Base-by-base conservation (phyloP, 176 grass and related monocot genomes). In the Pontederia crassipes region DNA sequence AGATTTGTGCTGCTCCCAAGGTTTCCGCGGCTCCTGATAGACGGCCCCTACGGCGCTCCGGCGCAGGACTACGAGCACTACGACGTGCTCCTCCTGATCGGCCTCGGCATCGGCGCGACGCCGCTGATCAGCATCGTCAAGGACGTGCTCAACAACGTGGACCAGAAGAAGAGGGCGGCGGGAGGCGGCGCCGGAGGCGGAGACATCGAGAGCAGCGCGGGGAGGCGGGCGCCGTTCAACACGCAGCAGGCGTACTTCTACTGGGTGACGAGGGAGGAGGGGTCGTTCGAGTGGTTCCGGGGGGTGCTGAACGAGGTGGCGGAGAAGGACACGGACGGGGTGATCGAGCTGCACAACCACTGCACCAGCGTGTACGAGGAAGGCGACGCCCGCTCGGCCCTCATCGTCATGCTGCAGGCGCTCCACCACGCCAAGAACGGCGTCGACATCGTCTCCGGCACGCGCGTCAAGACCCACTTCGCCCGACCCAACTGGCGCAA, bases 261-360 rank as follows among this genome's bases (percentile, higher is more conserved):
- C 62, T 97, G 92, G 92, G 84, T 97, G 47, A 97, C 92, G 7
- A 78, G 87, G 49, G 92, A 97, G 54, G 80, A 97, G 74, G 92
- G 87, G 14, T 91, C 87, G 0, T 97, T 97, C 13, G 92, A 97
- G 26, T 97, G 92, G 92, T 97, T 97, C 74, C 71, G 84, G 52
- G 92, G 92, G 40, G 85, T 97, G 56, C 90, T 97, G 92, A 83
- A 91, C 49, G 92, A 97, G 64, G 92, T 97, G 52, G 79, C 92
- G 17, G 92, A 97, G 77, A 88, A 77, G 51, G 92, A 97, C 57
- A 88, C 65, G 63, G 65, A 76, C 3, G 80, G 87, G 6, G 87
- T 91, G 10, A 97, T 97, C 54, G 92, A 97, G 67, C 82, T 97
- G 32, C 92, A 91, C 79, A 97, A 91, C 64, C 76, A 97, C 54